Base-by-base conservation (phyloP, 1,284 basidiomycete species). In the Filobasidium uniguttulatum region DNA sequence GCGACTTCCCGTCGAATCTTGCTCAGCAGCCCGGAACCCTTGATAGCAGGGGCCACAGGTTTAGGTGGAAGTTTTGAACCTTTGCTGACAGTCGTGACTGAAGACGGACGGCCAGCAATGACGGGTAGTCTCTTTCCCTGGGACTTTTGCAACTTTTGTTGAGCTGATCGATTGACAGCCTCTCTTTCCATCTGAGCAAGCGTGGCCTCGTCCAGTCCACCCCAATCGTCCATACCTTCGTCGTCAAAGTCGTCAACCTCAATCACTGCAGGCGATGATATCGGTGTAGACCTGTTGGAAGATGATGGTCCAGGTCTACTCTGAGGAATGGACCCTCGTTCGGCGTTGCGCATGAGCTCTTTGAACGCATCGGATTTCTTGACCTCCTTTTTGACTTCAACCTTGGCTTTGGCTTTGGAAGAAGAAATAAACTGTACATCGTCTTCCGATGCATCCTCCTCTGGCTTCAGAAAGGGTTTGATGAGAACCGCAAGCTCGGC, bases 401-500 rank as follows among this genome's bases (percentile, higher is more conserved):
- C 36, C 28, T 37, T 25, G 33, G 44, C 38, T 12, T 12, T 15
- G 41, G 17, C 30, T 29, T 38, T 17, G 15, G 38, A 25, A 17
- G 35, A n/a, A 5, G 44, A 57, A 56, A 66, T 46, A 35, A 64
- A 60, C 43, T 62, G 60, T 3, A 68, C 54, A n/a, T 68, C 68
- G 31, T 69, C 66, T 22, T 65, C 64, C 17, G 41, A 50, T 3
- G 58, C 59, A n/a, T n/a, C n/a, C 1, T 59, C 60, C 6, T 64
- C 55, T 22, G 48, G 34, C 15, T 57, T 44, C 37, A 67, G 59
- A 55, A 69, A 68, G 0, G 60, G 59, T 6, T 49, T 55, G 7
- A 71, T 57, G 19, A 69, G 45, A 10, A 67, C 66, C 12, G 69
- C 63, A 5, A 71, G 52, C 43, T 70, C 69, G 2, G 68, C 65